Percentiles rank a stretch among this genome's conserved stretches.
These are phyloP conservation scores for Beta macrorhiza DNA, from an alignment of 179 eudicot species.

Conservation along the genomic window DNA sequence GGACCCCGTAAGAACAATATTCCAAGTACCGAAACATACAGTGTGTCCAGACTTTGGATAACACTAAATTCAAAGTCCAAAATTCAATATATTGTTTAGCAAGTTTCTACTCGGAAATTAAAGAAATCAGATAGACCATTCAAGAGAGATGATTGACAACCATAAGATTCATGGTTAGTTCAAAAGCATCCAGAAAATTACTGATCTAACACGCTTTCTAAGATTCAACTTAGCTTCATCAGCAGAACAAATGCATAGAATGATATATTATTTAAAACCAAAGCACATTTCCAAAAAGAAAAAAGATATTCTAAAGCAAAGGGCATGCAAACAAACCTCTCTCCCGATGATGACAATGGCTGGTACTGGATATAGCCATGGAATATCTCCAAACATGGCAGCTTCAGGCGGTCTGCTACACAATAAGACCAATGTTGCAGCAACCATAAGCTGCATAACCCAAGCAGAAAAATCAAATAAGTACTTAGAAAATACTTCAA, in stretches of 20 bases:
- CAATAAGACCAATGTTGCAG: constrained; percentile 84
- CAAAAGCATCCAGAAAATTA: not conserved
- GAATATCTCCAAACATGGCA: constrained; percentile 63
- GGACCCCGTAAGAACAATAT: not conserved
- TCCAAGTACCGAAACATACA: not conserved
- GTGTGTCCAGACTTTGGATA: not conserved
- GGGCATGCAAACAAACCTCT: constrained; percentile 55
- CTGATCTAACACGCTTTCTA: constrained; percentile 11
- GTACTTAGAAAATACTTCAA: not conserved
- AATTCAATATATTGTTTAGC: not conserved
- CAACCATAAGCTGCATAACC: constrained; percentile 94
- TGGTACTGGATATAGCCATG: constrained; percentile 88
- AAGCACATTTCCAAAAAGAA: not conserved
- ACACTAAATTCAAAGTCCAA: not conserved
- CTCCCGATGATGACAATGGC: constrained; percentile 93
- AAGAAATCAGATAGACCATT: not conserved
- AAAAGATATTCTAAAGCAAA: constrained; percentile 4
- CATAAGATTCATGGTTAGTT: not conserved
- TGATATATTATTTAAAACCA: not conserved
- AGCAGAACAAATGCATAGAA: not conserved
- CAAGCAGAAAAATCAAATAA: constrained; percentile 31
- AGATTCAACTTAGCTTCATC: not conserved
- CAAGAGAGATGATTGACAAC: not conserved
- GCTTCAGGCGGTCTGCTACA: constrained; percentile 82
- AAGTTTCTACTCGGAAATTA: not conserved